Evolutionary conservation across 2,329 filamentous ascomycete genomes (phyloP).

Genomic region (Colletotrichum cordylinicola): DNA sequence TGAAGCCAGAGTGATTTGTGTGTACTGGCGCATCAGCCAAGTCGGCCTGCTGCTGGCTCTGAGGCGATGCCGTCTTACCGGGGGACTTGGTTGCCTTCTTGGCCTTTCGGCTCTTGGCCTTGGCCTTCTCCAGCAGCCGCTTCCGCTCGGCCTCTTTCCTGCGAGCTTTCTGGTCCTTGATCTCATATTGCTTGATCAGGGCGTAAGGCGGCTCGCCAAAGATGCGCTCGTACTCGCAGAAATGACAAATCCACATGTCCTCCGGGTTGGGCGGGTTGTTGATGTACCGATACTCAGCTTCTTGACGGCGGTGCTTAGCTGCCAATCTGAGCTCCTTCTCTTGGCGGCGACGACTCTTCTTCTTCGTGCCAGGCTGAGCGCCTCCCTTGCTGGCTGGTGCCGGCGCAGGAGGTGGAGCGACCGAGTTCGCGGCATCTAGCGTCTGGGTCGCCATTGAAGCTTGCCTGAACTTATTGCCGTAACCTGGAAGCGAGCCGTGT

Average conservation of each 20-base stretch:
- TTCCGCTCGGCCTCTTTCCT: constrained; percentile 87
- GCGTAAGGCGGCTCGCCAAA: constrained; percentile 87
- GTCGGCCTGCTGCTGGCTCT: constrained; percentile 28
- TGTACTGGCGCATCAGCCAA: constrained; percentile 31
- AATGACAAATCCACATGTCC: constrained; percentile 95
- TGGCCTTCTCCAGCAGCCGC: constrained; percentile 87
- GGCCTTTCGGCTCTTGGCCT: constrained; percentile 88
- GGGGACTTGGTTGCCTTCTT: constrained; percentile 79
- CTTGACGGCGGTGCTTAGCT: constrained; percentile 77
- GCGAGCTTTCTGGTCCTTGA: constrained; percentile 86
- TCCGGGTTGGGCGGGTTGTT: constrained; percentile 73
- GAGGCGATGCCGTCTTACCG: constrained; percentile 42
- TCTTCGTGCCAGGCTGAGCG: constrained; percentile 48
- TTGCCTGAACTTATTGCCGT: constrained; percentile 28
- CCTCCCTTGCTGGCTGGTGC: constrained; percentile 41
- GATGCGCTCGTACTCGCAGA: constrained; percentile 96
- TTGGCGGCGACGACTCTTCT: constrained; percentile 70
- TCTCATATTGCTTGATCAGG: constrained; percentile 89
- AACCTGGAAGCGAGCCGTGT: constrained; percentile 30
- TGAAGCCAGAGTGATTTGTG: constrained; percentile 43
- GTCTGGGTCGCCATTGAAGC: constrained; percentile 23
- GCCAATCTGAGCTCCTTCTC: constrained; percentile 77
- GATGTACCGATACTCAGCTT: constrained; percentile 78
- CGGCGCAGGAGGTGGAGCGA: not conserved
- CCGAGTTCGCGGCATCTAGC: not conserved